Evolutionary conservation across 257 asterid species (phyloP), one percentile per base, ranked within the genome.

Genomic region (Capsicum baccatum): DNA sequence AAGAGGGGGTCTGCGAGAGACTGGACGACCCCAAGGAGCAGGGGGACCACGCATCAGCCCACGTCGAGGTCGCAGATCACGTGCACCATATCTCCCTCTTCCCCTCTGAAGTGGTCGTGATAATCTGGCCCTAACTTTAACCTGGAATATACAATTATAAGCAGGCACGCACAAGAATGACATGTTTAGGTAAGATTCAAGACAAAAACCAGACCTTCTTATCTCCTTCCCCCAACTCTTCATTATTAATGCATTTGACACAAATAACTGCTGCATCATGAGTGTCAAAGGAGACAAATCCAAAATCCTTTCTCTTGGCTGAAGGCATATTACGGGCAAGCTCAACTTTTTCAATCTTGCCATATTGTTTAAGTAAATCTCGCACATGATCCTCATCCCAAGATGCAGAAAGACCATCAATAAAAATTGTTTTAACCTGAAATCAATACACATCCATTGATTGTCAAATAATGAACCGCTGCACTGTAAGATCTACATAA

Each of bases 301-400:
- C 99, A 83, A 97, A 97, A 88, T 97, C 99, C 89, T 91, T 97
- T 89, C 99, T 91, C 93, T 94, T 93, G 64, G 99, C 99, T 9
- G 99, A 92, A 79, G 99, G 97, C 99, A 97, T 97, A 85, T 97
- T 94, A 52, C 98, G 94, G 55, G 99, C 99, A 85, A 97, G 98
- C 92, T 95, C 98, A 88, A 95, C 90, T 64, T 94, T 95, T 89
- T 94, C 98, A 83, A 96, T 87, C 80, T 89, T 87, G 26, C 99
- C 98, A 88, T 92, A 96, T 56, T 84, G 57, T 85, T 88, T 92
- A 17, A 96, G 93, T 82, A 94, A 94, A 59, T 88, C 91, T 85
- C 89, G 90, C 4, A 96, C 94, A 76, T 85, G 88, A 79, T 91
- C 97, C 92, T 94, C 99, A 84, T 93, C 97, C 99, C 99, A 97